These are phyloP conservation scores for Canavalia gladiata DNA, from an alignment of 306 rosid species.

Conservation along the genomic window DNA sequence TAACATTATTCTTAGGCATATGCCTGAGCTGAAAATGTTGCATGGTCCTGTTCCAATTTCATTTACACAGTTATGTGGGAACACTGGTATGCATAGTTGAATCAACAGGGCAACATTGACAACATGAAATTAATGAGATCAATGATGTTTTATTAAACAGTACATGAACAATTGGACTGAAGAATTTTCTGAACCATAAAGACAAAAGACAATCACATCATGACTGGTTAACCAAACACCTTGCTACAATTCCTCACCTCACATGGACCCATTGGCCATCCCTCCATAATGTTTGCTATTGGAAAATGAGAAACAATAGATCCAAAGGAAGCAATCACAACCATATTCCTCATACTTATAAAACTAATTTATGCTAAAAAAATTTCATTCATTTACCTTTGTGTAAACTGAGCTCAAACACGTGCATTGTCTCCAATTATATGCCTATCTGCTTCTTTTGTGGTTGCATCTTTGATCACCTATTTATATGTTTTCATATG, in stretches of 20 bases:
- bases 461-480: conserved; percentile 4
- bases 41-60: too few species aligned
- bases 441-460: conserved; percentile 26
- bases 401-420: conserved; percentile 27
- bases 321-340: conserved; percentile 43
- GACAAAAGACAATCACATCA: conserved; percentile 33
- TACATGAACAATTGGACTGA: conserved; percentile 28
- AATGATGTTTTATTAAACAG: not conserved
- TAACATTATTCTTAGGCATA: too few species aligned
- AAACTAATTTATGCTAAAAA: not conserved
- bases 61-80: too few species aligned
- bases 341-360: conserved; percentile 6
- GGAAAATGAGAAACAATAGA: conserved; percentile 27
- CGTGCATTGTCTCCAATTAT: conserved; percentile 37
- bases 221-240: conserved; percentile 7
- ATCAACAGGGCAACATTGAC: too few species aligned
- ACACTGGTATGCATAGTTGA: too few species aligned
- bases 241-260: conserved; percentile 34
- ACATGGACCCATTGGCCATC: conserved; percentile 42
- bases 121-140: not conserved
- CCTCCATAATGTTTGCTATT: conserved; percentile 13
- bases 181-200: conserved; percentile 5
- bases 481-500: conserved; percentile 19
- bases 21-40: too few species aligned
- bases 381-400: not conserved